These are phyloP conservation scores for Exophiala viscosa DNA, from an alignment of 2,329 filamentous ascomycete genomes.

Conservation along the genomic window DNA sequence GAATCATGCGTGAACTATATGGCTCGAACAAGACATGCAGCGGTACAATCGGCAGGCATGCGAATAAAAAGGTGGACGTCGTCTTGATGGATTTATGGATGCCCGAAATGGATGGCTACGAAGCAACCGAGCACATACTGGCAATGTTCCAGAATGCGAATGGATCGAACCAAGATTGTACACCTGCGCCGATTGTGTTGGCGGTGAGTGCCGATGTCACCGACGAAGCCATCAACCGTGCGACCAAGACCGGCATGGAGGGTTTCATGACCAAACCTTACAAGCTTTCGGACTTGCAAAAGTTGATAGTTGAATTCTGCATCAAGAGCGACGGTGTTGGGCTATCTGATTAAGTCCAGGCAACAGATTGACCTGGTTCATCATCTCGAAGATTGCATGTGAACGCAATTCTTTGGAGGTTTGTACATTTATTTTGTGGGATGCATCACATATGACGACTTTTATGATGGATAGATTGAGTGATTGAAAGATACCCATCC, in stretches of 20 bases:
- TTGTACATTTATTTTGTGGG: neutral
- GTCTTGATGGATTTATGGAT: conserved; percentile 76
- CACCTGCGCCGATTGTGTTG: conserved; percentile 47
- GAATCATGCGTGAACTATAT: conserved; percentile 52
- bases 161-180: conserved; percentile 6
- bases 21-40: conserved; percentile 4
- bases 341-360: conserved; percentile 1
- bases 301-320: conserved; percentile 53
- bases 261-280: conserved; percentile 68
- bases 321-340: conserved; percentile 22
- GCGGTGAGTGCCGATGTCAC: conserved; percentile 67
- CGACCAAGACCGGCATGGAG: conserved; percentile 61
- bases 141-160: conserved; percentile 42
- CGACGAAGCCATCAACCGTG: conserved; percentile 58
- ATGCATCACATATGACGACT: conserved; percentile 1
- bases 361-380: neutral
- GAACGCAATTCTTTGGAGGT: neutral
- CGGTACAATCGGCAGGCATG: conserved; percentile 8
- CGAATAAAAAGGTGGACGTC: conserved; percentile 50
- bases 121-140: conserved; percentile 62
- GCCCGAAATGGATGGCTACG: conserved; percentile 69
- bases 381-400: too few species aligned
- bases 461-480: neutral
- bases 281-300: conserved; percentile 59
- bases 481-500: neutral